Evolutionary conservation across 148 eudicot species (phyloP), one percentile per base, ranked within the genome.

Genomic region (Vaccinium vitisidaea): DNA sequence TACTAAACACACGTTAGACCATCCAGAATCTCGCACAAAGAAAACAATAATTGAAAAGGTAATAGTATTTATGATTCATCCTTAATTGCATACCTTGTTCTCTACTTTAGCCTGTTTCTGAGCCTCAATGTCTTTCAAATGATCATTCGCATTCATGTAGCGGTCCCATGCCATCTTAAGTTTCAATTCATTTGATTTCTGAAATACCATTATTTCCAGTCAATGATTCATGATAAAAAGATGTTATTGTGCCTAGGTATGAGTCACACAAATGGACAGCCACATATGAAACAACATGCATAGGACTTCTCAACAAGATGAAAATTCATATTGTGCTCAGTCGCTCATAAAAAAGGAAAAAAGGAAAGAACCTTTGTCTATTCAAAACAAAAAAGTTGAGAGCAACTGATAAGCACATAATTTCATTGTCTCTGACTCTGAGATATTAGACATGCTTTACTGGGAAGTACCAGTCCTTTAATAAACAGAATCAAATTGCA

Each of bases 71-170:
- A 85, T 6, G n/a, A 78, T 49, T 18, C 69, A 75, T 80, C 53
- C 82, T 74, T 9, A 80, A 50, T 63, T 14, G 79, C 86, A 67
- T 70, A 95, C 99, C 98, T 93, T 93, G 69, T 76, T 88, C 80
- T 87, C 91, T 77, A 39, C 83, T 88, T 90, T 92, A 82, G 98
- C 96, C 71, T 85, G 79, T 84, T 77, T 92, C 88, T 90, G 84
- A 21, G 95, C 96, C 84, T 94, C 94, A 86, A 90, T 85, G 53
- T 87, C 84, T 88, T 90, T 94, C 84, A 89, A 91, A 79, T 83
- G 92, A 84, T 91, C 87, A 82, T 87, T 88, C 85, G 98, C 96
- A 84, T 82, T 84, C 88, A 61, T 67, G 85, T 85, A 93, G 75
- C 80, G 69, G 19, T 89, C 90, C 92, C 87, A 86, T 75, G 90